Conservation (phyloP, 1,284 basidiomycete genomes). For the Veloboletus limbatus region DNA sequence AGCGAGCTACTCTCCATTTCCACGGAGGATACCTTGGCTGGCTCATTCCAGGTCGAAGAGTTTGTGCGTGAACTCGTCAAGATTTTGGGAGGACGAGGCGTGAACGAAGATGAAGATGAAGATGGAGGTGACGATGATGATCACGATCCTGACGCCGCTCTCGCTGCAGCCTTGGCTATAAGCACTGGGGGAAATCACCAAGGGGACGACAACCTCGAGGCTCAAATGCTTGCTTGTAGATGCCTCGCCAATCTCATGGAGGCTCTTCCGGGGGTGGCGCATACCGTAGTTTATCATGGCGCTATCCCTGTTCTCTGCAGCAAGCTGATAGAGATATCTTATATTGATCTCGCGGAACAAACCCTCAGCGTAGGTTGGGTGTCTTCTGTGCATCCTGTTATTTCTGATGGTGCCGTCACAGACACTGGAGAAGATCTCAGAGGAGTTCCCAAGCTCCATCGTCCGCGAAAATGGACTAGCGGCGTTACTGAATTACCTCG, state of each 20-base stretch:
- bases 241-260: slow-evolving; percentile 97
- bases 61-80: slow-evolving; percentile 92
- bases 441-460: slow-evolving; percentile 92
- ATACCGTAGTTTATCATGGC: slow-evolving; percentile 92
- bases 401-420: slow-evolving; percentile 37
- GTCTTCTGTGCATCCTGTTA: slow-evolving; percentile 9
- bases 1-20: slow-evolving; percentile 94
- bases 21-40: slow-evolving; percentile 95
- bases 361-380: slow-evolving; percentile 80
- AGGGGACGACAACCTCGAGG: slow-evolving; percentile 85
- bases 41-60: slow-evolving; percentile 89
- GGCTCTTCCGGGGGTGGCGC: slow-evolving; percentile 89
- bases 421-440: slow-evolving; percentile 97
- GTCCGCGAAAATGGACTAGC: slow-evolving; percentile 91
- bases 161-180: slow-evolving; percentile 80
- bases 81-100: slow-evolving; percentile 84
- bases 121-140: slow-evolving; percentile 57
- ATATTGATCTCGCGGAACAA: slow-evolving; percentile 95
- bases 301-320: slow-evolving; percentile 94
- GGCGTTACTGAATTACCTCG: slow-evolving; percentile 89
- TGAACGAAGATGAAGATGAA: slow-evolving; percentile 66
- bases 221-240: slow-evolving; percentile 89
- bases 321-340: slow-evolving; percentile 93
- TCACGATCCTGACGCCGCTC: slow-evolving; percentile 78
- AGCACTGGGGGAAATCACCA: slow-evolving; percentile 64